Conservation (phyloP, 805 yeast genomes). For the Cyberlindnera maritima region DNA sequence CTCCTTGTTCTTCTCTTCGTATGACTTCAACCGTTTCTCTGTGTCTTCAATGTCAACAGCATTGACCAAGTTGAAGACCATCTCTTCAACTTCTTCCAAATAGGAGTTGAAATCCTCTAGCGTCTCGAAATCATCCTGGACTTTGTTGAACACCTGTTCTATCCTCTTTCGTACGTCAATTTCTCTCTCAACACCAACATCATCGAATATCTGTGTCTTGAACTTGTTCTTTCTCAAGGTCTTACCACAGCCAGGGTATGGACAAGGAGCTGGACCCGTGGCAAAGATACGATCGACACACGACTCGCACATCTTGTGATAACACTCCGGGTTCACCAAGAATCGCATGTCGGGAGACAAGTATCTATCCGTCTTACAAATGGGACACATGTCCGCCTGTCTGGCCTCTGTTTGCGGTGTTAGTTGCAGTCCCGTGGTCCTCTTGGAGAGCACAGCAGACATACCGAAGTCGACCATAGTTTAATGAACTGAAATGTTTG, state of each 20-base stretch:
- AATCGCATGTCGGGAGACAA: constrained; percentile 91
- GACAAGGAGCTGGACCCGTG: constrained; percentile 95
- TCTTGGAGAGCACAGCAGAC: not conserved
- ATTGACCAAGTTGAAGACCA: constrained; percentile 72
- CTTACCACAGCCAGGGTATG: constrained; percentile 87
- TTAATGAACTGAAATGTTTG: not conserved
- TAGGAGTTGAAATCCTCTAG: constrained; percentile 68
- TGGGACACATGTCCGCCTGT: constrained; percentile 87
- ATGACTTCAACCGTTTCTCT: constrained; percentile 60
- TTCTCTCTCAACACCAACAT: constrained; percentile 84
- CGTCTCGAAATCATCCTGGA: constrained; percentile 62
- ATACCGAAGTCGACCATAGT: not conserved
- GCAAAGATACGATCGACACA: constrained; percentile 95
- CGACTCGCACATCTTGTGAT: constrained; percentile 94
- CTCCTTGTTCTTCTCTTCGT: constrained; percentile 71
- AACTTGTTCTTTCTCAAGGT: constrained; percentile 84
- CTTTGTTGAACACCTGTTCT: constrained; percentile 73
- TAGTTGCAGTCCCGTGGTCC: not conserved
- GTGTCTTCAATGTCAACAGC: constrained; percentile 67
- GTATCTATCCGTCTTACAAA: constrained; percentile 93
- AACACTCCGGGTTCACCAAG: constrained; percentile 94
- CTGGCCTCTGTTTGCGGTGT: constrained; percentile 24
- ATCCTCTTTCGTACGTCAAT: constrained; percentile 86
- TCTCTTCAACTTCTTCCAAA: constrained; percentile 78
- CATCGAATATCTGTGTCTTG: constrained; percentile 91